A percentile compares a stretch with the other conserved stretches of the same genome.
These are phyloP conservation scores for Gloeophyllum trabeum DNA, from an alignment of 768 basidiomycete species.

Conservation along the genomic window DNA sequence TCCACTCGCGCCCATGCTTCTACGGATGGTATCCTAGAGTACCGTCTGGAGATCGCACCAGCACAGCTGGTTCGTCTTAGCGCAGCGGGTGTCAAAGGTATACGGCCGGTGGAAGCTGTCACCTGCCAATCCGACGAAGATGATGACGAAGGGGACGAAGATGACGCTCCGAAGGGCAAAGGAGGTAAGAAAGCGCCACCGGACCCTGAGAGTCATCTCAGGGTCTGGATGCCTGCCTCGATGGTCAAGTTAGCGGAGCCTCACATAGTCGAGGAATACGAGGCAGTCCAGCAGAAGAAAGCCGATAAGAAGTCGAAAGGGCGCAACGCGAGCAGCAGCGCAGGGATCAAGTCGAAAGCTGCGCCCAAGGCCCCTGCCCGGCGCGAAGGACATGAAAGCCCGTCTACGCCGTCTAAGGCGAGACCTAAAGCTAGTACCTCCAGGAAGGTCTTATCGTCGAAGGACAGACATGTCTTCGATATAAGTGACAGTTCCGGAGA, in stretches of 20 bases:
- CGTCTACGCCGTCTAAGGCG: not conserved
- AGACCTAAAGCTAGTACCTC: conserved; percentile 14
- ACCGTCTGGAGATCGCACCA: conserved; percentile 70
- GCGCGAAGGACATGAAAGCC: too few species aligned
- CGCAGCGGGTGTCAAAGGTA: conserved; percentile 55
- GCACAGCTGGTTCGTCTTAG: conserved; percentile 51
- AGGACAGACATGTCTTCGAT: too few species aligned
- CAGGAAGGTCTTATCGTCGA: too few species aligned
- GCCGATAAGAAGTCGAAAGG: conserved; percentile 31
- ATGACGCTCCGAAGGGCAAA: conserved; percentile 20
- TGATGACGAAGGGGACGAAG: conserved; percentile 35
- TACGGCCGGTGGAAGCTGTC: conserved; percentile 23
- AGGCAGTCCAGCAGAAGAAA: conserved; percentile 37
- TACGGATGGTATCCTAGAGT: conserved; percentile 65
- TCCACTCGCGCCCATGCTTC: conserved; percentile 54
- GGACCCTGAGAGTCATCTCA: conserved; percentile 43
- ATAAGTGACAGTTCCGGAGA: too few species aligned
- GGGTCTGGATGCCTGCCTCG: conserved; percentile 77
- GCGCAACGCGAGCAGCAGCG: too few species aligned
- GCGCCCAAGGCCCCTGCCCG: too few species aligned
- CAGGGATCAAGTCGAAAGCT: too few species aligned
- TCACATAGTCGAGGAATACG: conserved; percentile 47
- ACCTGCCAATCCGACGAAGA: not conserved
- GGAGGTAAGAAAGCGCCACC: conserved; percentile 29
- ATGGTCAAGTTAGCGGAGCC: conserved; percentile 66